Conservation (phyloP, 2,329 filamentous ascomycete species). For the Colletotrichum costaricense region DNA sequence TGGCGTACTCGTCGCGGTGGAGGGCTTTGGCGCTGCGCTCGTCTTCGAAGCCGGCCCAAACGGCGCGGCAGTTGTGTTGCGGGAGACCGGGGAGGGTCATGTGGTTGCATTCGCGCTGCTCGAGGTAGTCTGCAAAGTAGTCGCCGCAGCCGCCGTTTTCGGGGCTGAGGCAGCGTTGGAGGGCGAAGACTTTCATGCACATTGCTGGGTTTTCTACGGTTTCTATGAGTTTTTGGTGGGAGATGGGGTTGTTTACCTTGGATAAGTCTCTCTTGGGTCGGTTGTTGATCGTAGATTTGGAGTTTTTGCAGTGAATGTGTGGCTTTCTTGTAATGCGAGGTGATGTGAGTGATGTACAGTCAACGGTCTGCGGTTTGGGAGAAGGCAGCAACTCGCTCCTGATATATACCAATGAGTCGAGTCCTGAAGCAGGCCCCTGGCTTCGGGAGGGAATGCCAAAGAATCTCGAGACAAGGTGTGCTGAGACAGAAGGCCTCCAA, state of each 20-base stretch:
- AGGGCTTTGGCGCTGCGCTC: neutral
- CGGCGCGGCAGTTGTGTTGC: neutral
- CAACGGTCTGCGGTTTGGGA: neutral
- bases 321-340: neutral
- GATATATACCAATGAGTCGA: neutral
- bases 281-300: neutral
- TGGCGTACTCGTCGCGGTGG: slow-evolving; percentile 14
- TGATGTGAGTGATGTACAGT: neutral
- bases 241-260: neutral
- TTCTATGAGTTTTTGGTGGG: neutral
- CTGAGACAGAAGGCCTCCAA: neutral
- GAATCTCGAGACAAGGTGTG: neutral
- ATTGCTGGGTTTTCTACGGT: neutral
- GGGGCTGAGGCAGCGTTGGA: slow-evolving; percentile 13
- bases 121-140: slow-evolving; percentile 23
- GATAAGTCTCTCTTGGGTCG: neutral
- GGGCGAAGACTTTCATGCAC: slow-evolving; percentile 28
- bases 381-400: neutral
- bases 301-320: neutral
- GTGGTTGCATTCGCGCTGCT: slow-evolving; percentile 2
- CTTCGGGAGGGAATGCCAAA: neutral
- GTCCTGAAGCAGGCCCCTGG: accelerated
- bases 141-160: slow-evolving; percentile 22
- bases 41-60: slow-evolving; percentile 28
- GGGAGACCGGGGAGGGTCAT: slow-evolving; percentile 10